Evolutionary conservation across 2,329 filamentous ascomycete species (phyloP).

Genomic region (Ceratocystis colombiana): DNA sequence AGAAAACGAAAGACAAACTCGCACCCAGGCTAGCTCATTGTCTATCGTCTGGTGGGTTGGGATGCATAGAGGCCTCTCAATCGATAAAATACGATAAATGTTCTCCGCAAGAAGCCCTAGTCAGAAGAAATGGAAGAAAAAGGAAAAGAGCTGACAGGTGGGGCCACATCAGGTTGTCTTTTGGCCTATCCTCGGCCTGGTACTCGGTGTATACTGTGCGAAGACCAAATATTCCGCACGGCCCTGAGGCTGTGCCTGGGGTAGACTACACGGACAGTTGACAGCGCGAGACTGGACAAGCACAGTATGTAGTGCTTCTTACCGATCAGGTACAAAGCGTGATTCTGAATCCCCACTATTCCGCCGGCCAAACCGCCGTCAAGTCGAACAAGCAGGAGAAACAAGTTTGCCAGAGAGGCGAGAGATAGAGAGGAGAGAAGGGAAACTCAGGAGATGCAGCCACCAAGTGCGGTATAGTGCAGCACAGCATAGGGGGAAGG

Average conservation of each 20-base stretch:
- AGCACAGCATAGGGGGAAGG: neutral
- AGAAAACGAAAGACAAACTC: neutral
- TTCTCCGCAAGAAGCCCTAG: neutral
- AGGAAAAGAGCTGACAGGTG: constrained; percentile 19
- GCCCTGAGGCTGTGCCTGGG: neutral
- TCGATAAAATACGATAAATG: constrained; percentile 7
- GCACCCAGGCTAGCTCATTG: neutral
- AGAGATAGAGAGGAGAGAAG: neutral
- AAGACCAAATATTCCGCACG: neutral
- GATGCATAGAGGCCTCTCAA: neutral
- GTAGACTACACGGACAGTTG: neutral
- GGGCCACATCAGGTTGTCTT: constrained; percentile 6
- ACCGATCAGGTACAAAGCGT: constrained; percentile 1
- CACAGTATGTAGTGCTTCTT: neutral
- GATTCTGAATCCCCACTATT: constrained; percentile 37
- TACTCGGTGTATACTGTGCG: constrained; percentile 20
- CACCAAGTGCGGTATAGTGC: no score
- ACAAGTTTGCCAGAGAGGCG: constrained; percentile 1
- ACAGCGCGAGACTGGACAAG: neutral
- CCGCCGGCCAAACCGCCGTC: constrained; percentile 48
- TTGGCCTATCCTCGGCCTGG: constrained; percentile 17
- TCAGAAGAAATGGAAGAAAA: constrained; percentile 8
- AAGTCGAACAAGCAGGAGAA: constrained; percentile 32
- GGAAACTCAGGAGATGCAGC: neutral
- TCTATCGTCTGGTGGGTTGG: neutral